Evolutionary conservation across 495 filamentous ascomycete genomes (phyloP).

Genomic region (Niebla homalea): DNA sequence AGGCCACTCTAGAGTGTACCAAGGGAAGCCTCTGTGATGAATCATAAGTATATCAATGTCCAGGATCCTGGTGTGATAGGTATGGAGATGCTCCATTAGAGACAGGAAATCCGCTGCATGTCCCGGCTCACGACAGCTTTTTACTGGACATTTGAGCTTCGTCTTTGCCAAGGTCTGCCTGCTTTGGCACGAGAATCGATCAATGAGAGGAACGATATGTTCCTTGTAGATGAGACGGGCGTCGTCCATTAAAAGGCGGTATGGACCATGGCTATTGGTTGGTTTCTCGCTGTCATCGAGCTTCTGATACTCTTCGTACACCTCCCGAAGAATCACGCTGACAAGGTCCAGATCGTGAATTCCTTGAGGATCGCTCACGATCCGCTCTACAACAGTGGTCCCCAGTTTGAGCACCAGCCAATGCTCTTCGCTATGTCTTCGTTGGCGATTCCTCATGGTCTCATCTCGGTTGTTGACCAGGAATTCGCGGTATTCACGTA

Average conservation of each 20-base stretch:
- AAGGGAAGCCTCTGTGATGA: conserved; percentile 2
- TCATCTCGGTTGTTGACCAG: conserved; percentile 1
- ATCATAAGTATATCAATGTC: background rate
- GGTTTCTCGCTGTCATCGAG: background rate
- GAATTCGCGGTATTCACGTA: conserved; percentile 1
- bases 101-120: conserved; percentile 3
- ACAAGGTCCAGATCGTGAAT: conserved; percentile 9
- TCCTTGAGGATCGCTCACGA: background rate
- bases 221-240: conserved; percentile 10
- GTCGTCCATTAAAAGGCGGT: conserved; percentile 14
- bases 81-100: conserved; percentile 3
- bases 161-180: background rate
- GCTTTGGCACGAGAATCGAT: background rate
- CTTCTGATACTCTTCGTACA: conserved; percentile 8
- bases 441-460: background rate
- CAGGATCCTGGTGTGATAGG: background rate
- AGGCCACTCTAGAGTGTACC: conserved; percentile 17
- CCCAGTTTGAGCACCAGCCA: conserved; percentile 7
- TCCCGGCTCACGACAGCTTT: background rate
- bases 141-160: conserved; percentile 14
- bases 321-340: conserved; percentile 9
- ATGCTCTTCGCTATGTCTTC: conserved; percentile 7
- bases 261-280: conserved; percentile 1
- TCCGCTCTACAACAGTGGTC: conserved; percentile 6
- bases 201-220: conserved; percentile 6